Conservation (phyloP, 805 yeast species). For the Spathaspora arborariae region DNA sequence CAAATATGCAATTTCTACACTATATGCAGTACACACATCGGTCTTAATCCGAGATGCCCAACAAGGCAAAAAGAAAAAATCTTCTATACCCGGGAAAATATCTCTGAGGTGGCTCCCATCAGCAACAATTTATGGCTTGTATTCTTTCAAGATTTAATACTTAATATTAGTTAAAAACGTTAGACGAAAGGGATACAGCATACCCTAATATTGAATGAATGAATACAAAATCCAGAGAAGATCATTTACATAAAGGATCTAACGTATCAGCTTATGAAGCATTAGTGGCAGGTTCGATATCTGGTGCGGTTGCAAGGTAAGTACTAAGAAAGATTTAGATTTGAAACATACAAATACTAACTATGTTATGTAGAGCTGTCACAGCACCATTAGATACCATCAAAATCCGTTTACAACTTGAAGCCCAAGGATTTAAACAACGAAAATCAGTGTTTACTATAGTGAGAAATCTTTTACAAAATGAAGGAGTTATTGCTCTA, state of each 20-base stretch:
- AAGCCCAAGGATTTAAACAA: slow-evolving; percentile 20
- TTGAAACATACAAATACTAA: slow-evolving; percentile 15
- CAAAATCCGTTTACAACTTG: slow-evolving; percentile 72
- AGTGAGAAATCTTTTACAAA: slow-evolving; percentile 38
- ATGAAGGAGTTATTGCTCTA: slow-evolving; percentile 73
- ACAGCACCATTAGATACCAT: slow-evolving; percentile 79
- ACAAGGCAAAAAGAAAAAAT: background rate
- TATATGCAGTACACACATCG: background rate
- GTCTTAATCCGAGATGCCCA: background rate
- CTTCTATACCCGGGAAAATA: background rate
- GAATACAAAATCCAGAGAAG: slow-evolving; percentile 18
- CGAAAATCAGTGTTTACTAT: slow-evolving; percentile 32
- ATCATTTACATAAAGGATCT: slow-evolving; percentile 49
- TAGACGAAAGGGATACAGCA: background rate
- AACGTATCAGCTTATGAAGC: slow-evolving; percentile 52
- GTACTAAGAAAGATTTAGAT: slow-evolving; percentile 10
- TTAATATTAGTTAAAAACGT: background rate
- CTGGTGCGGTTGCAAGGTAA: slow-evolving; percentile 55
- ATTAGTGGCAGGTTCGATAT: slow-evolving; percentile 63
- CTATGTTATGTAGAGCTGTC: slow-evolving; percentile 38
- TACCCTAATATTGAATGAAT: background rate
- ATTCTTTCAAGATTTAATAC: background rate
- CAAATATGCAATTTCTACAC: no score
- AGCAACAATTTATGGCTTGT: background rate
- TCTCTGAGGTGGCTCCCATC: background rate